Base-by-base conservation (phyloP, 129 eudicot genomes). In the Centrapalus pauciflorus region DNA sequence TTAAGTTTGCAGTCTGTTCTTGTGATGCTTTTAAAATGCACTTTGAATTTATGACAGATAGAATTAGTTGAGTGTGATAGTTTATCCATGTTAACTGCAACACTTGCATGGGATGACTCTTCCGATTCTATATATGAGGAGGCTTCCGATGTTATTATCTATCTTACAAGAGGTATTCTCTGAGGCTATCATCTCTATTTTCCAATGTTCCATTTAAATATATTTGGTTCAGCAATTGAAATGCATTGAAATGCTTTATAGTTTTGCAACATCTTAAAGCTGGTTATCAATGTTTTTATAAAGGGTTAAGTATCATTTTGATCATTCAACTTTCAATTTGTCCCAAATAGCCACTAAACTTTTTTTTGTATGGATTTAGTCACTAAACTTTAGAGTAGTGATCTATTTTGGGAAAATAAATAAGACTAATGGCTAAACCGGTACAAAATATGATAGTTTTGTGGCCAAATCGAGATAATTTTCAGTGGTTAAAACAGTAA, bases 71-170 rank as follows among this genome's bases (percentile, higher is more conserved):
- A 86, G 67, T 70, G 40, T 38, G 89, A 86, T 48, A 90, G 85
- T 37, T 49, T 80, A 57, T 78, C 93, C 56, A 69, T 82, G 65
- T 64, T 90, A 69, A 62, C 79, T 12, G 84, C 84, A 28, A 85
- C 96, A 59, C 61, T 88, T 46, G 90, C 77, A 19, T 88, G 93
- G 96, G 71, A 74, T 67, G 84, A 77, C 56, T 76, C 80, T 52
- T 77, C 75, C 35, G 71, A 69, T 54, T 37, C 80, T 70, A 52
- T 54, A 32, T 85, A 79, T 64, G 70, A 74, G 30, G 90, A 91
- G 57, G 90, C 96, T 57, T 51, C 81, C 63, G 78, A 76, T 56
- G 71, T 27, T 72, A 66, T 70, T 78, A 87, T 76, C 65, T 43
- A 38, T 79, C 88, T 41, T 77, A 83, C 71, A 69, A 57, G 89